These are phyloP conservation scores for Letharia lupina DNA, from an alignment of 495 filamentous ascomycete species.

Conservation along the genomic window DNA sequence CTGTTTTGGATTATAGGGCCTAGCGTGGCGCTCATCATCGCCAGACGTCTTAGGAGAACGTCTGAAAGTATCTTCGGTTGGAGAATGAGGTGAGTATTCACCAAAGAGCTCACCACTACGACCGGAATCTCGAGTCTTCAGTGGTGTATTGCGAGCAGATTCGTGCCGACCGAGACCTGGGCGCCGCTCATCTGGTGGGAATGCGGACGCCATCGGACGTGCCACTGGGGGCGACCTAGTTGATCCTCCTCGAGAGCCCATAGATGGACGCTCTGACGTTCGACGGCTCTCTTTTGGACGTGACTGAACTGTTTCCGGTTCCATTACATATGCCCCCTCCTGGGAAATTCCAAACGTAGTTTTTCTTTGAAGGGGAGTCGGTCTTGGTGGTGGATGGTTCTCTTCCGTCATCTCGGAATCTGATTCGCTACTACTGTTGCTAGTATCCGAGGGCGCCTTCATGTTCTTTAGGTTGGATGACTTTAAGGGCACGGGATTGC, in stretches of 20 bases:
- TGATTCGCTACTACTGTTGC: slow-evolving; percentile 30
- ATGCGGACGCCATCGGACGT: slow-evolving; percentile 15
- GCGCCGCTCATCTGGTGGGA: slow-evolving; percentile 14
- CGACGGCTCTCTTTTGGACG: slow-evolving; percentile 14
- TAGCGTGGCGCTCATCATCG: slow-evolving; percentile 8
- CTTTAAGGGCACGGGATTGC: slow-evolving; percentile 16
- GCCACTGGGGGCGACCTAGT: slow-evolving; percentile 14
- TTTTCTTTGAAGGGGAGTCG: slow-evolving; percentile 1
- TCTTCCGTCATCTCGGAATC: slow-evolving; percentile 20
- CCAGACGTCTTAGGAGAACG: slow-evolving; percentile 13
- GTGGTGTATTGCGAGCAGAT: slow-evolving; percentile 15
- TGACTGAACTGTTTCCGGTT: slow-evolving; percentile 25
- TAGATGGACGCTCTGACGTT: slow-evolving; percentile 18
- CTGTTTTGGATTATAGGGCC: slow-evolving; percentile 1
- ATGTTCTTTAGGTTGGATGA: slow-evolving; percentile 26
- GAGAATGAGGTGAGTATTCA: slow-evolving; percentile 9
- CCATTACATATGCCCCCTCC: slow-evolving; percentile 26
- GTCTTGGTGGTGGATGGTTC: slow-evolving; percentile 17
- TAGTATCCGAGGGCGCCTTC: slow-evolving; percentile 19
- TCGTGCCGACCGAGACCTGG: slow-evolving; percentile 17
- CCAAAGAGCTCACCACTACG: slow-evolving; percentile 12
- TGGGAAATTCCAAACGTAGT: slow-evolving; percentile 10
- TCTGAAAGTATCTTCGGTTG: slow-evolving; percentile 7
- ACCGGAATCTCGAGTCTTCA: slow-evolving; percentile 15
- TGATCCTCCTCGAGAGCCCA: slow-evolving; percentile 11